These are phyloP conservation scores for Xerocomellus dryophilus DNA, from an alignment of 768 basidiomycete genomes.

Conservation along the genomic window DNA sequence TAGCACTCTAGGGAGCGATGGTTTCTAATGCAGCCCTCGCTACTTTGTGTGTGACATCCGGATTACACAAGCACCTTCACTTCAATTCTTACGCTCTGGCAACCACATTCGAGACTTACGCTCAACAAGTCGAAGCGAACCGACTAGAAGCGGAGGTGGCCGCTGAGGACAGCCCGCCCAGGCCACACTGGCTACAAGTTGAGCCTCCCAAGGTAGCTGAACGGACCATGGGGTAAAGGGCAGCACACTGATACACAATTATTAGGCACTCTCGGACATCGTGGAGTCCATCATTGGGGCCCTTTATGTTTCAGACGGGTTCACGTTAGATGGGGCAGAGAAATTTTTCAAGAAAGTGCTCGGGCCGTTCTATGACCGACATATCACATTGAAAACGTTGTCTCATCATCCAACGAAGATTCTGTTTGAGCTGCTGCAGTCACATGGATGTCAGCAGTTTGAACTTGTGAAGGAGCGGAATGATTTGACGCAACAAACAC, in stretches of 20 bases:
- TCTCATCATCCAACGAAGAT: slow-evolving; percentile 76
- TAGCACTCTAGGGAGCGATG: slow-evolving; percentile 65
- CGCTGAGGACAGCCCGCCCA: slow-evolving; percentile 48
- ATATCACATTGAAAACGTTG: slow-evolving; percentile 69
- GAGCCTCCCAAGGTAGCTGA: slow-evolving; percentile 70
- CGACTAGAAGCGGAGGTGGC: slow-evolving; percentile 49
- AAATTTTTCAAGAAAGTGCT: slow-evolving; percentile 64
- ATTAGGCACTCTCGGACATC: slow-evolving; percentile 71
- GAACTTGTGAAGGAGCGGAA: slow-evolving; percentile 52
- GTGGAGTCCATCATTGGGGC: slow-evolving; percentile 81
- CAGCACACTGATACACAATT: not conserved
- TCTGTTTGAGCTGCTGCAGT: slow-evolving; percentile 70
- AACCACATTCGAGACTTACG: slow-evolving; percentile 53
- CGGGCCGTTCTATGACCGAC: slow-evolving; percentile 74
- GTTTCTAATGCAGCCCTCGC: slow-evolving; percentile 78
- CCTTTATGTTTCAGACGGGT: slow-evolving; percentile 72
- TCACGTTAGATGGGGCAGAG: slow-evolving; percentile 58
- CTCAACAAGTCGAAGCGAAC: slow-evolving; percentile 42
- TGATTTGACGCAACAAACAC: slow-evolving; percentile 33
- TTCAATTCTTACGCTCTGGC: slow-evolving; percentile 54
- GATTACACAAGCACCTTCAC: slow-evolving; percentile 59
- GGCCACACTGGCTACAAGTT: slow-evolving; percentile 77
- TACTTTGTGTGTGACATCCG: slow-evolving; percentile 68
- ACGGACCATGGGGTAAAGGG: not conserved
- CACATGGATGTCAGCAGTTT: slow-evolving; percentile 67